phyloP scores from a whole-genome alignment of 177 flowering plant genomes.

The Tripterygium wilfordii region DNA sequence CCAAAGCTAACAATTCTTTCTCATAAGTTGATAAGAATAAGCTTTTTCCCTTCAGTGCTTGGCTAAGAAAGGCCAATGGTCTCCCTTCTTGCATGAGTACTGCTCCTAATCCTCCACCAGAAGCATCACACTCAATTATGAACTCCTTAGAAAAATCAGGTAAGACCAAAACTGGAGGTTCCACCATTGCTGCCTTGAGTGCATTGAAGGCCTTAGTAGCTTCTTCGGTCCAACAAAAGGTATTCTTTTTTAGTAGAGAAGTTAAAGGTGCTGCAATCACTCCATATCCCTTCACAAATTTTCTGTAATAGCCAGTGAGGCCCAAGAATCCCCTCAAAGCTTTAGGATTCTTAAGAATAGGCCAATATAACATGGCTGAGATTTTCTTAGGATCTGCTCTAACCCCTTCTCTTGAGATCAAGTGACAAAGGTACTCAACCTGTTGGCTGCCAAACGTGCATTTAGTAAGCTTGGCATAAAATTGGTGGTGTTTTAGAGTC shows the following conservation, averaged over 20 bases:
- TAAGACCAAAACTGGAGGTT: too few species aligned
- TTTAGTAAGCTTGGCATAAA: background rate
- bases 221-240: background rate
- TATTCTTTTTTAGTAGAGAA: slow-evolving; percentile 2
- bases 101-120: background rate
- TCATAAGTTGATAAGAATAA: background rate
- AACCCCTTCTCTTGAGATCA: slow-evolving; percentile 1
- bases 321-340: slow-evolving; percentile 3
- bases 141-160: too few species aligned
- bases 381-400: background rate
- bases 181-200: background rate
- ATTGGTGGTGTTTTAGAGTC: background rate
- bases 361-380: background rate
- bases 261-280: background rate
- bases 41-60: background rate
- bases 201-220: background rate
- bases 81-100: background rate
- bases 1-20: too few species aligned
- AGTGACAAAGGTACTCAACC: slow-evolving; percentile 4
- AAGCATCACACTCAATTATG: slow-evolving; percentile 5
- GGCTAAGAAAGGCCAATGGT: background rate
- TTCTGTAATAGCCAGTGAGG: slow-evolving; percentile 4
- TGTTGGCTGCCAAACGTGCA: background rate
- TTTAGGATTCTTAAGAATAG: background rate
- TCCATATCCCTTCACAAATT: slow-evolving; percentile 4